Percentiles rank a stretch among this genome's conserved stretches.
phyloP scores from a whole-genome alignment of 257 asterid species.

The Capsicum rhomboideum region DNA sequence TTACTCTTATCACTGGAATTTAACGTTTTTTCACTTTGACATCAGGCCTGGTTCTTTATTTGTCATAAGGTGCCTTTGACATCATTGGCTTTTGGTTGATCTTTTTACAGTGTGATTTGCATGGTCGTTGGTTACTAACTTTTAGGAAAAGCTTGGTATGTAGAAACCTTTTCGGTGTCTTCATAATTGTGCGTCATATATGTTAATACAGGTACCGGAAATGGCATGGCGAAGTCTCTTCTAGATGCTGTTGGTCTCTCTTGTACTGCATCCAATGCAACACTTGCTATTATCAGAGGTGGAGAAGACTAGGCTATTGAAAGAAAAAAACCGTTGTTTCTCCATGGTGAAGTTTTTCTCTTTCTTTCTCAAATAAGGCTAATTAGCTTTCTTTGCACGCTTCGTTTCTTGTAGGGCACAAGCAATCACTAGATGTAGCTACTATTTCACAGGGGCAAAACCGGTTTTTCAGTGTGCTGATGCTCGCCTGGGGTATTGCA shows the following conservation, averaged over 20 bases:
- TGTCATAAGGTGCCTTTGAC: neutral
- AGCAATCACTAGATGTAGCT: slow-evolving; percentile 71
- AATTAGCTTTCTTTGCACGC: neutral
- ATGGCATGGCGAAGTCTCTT: slow-evolving; percentile 93
- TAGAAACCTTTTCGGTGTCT: neutral
- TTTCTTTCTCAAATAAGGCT: neutral
- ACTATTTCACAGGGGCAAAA: slow-evolving; percentile 64
- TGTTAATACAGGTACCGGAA: slow-evolving; percentile 71
- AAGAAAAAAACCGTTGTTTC: neutral
- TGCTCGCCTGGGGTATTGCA: slow-evolving; percentile 93
- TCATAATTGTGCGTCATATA: neutral
- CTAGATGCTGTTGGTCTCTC: slow-evolving; percentile 76
- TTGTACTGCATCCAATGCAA: slow-evolving; percentile 68
- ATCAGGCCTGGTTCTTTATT: neutral
- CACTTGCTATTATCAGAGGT: slow-evolving; percentile 79
- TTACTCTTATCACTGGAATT: neutral
- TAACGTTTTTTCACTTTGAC: neutral
- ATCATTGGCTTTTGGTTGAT: neutral
- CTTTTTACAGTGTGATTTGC: neutral
- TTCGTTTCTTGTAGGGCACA: slow-evolving; percentile 54
- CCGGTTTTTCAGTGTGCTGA: slow-evolving; percentile 63
- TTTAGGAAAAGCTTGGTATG: neutral
- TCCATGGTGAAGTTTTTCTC: neutral
- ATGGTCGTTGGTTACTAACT: neutral
- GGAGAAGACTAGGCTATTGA: neutral